Base-by-base conservation (phyloP, 805 yeast species). In the Starmera pachycereana region DNA sequence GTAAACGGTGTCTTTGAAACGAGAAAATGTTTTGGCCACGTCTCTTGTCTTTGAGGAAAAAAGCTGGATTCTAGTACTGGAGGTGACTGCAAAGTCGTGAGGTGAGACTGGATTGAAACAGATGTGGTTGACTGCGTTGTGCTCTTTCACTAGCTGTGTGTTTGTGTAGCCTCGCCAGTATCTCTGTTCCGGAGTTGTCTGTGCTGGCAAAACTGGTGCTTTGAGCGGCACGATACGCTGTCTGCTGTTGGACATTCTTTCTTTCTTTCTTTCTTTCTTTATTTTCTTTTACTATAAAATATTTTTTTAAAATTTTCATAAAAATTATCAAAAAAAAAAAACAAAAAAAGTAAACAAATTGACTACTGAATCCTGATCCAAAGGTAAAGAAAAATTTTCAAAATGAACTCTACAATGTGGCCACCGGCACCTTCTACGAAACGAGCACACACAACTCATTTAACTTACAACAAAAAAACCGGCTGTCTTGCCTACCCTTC, bases 1-100 rank as follows among this genome's bases (percentile, higher is more conserved):
- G 56, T 85, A 87, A 0, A 88, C 98, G 0, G 89, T 79, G 53
- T 90, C 97, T 56, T 85, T 88, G 63, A 92, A 92, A 47, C 97
- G 63, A 6, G 81, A 68, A 49, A 88, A 84, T 0, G 96, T 88
- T 62, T 86, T 86, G 32, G 77, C 69, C 4, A 89, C 96, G 56
- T 87, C 95, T 52, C 97, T 73, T 0, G 97, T 92, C 59, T 86
- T 86, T n/a, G 96, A 81, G 0, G 95, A 84, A 54, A 90, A 85
- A 8, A 92, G 77, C 59, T 92, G 97, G 42, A 92, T 84, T 55
- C 97, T 72, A 0, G 97, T 82, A 14, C 95, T 80, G 28, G 94
- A 78, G 1, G 97, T 84, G 30, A 92, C 85, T 19, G 97, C 97
- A 64, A 90, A 84, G 62, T 92, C 96, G 56, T 85, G 80, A 6